Base-by-base conservation (phyloP, 1,284 basidiomycete species). In the Puccinia horiana region DNA sequence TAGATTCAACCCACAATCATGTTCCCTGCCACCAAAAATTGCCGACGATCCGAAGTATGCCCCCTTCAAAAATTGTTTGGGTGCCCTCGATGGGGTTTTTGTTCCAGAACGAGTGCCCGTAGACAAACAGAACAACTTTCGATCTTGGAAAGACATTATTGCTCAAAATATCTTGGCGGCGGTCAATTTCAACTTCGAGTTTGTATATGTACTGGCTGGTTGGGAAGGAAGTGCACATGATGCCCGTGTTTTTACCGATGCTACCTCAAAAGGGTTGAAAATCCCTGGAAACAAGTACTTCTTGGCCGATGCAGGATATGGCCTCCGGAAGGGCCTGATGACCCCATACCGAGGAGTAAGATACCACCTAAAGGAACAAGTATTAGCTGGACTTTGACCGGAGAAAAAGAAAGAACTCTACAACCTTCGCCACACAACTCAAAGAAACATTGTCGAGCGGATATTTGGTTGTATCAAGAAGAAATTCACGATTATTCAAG, bases 311-410 rank as follows among this genome's bases (percentile, higher is more conserved):
- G n/a, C n/a, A n/a, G n/a, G n/a, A n/a, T n/a, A n/a, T 56, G 75
- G 84, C 9, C 23, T 70, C 23, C 86, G 87, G 83, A 84, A 86
- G 78, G 77, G 81, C 11, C 83, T 87, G 3, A 79, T 88, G 42
- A 84, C 85, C 8, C 88, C 87, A 6, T 88, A 88, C 83, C 84
- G 84, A 44, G 85, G 85, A 52, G 84, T 85, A 0, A 83, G 86
- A 0, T 89, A 88, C 83, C 87, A 88, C 84, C 83, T 88, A 29
- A 82, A 84, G 18, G 87, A 70, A n/a, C 35, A 70, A 47, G 9
- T 37, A 20, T 9, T 14, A 35, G 20, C 49, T 35, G 32, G 44
- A 29, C n/a, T 56, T 9, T 35, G 35, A 54, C 9, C n/a, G n/a
- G n/a, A n/a, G n/a, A n/a, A n/a, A n/a, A n/a, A n/a, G n/a, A n/a